Percentiles rank a stretch among this genome's conserved stretches.
Conservation (phyloP, 2,329 filamentous ascomycete genomes). For the Lecanicillium sp. region DNA sequence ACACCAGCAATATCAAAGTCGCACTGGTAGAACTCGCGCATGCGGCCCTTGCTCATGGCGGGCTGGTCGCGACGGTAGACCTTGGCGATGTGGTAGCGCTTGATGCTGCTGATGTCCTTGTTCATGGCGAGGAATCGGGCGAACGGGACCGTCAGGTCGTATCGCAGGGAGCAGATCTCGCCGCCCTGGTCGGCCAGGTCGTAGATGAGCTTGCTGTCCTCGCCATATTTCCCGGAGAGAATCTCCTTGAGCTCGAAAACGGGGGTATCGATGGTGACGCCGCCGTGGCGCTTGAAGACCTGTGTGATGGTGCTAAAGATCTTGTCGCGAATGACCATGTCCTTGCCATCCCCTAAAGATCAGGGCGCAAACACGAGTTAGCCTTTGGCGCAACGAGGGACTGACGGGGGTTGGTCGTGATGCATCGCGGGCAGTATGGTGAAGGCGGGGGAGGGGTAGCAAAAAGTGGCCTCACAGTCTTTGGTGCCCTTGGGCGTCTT, state of each 20-base stretch:
- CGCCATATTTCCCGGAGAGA: conserved; percentile 82
- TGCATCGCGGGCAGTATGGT: background rate
- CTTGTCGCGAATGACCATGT: conserved; percentile 74
- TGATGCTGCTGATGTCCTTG: conserved; percentile 72
- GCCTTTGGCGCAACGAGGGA: conserved; percentile 2
- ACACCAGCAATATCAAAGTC: conserved; percentile 90
- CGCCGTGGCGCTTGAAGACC: conserved; percentile 80
- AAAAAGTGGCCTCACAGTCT: conserved; percentile 51
- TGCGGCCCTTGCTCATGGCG: conserved; percentile 80
- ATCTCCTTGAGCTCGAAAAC: conserved; percentile 87
- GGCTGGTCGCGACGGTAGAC: conserved; percentile 51
- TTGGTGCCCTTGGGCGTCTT: conserved; percentile 90
- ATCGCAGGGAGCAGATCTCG: conserved; percentile 67
- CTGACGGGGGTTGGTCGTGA: background rate
- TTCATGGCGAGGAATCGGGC: conserved; percentile 94
- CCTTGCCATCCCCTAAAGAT: conserved; percentile 57
- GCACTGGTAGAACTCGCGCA: conserved; percentile 96
- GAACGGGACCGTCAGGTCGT: conserved; percentile 85
- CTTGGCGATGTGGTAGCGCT: conserved; percentile 93
- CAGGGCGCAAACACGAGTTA: background rate
- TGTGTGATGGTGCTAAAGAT: conserved; percentile 71
- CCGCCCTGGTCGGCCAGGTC: conserved; percentile 82
- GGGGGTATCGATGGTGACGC: conserved; percentile 70
- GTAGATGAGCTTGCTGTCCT: conserved; percentile 89
- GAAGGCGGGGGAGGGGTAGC: conserved; percentile 8